Conservation (phyloP, 768 basidiomycete genomes). For the Boletus huronensis region DNA sequence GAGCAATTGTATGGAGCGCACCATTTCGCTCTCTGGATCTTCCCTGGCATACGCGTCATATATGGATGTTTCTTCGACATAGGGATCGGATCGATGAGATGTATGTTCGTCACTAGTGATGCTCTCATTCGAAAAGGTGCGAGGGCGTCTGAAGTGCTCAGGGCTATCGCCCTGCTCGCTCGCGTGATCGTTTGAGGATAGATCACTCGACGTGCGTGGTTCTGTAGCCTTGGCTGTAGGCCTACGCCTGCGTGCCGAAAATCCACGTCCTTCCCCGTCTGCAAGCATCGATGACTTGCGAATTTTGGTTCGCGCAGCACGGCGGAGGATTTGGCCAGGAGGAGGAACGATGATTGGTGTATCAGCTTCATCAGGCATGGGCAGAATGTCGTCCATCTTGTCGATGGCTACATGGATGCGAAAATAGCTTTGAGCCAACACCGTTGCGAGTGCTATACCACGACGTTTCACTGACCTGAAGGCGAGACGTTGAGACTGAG, state of each 20-base stretch:
- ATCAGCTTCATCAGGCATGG: conserved; percentile 77
- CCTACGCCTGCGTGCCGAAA: conserved; percentile 40
- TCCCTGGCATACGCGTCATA: conserved; percentile 76
- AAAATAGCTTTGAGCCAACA: conserved; percentile 21
- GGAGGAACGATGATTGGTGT: conserved; percentile 83
- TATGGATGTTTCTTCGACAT: conserved; percentile 77
- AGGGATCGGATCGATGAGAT: conserved; percentile 60
- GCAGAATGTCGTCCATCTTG: conserved; percentile 63
- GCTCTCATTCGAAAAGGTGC: conserved; percentile 37
- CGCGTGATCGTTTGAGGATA: conserved; percentile 49
- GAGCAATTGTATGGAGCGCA: conserved; percentile 19
- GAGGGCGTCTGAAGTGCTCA: conserved; percentile 34
- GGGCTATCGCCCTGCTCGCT: conserved; percentile 63
- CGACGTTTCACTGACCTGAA: conserved; percentile 57
- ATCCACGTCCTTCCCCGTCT: conserved; percentile 82
- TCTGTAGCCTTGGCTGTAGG: conserved; percentile 33
- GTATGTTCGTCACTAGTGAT: conserved; percentile 39
- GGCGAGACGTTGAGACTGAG: conserved; percentile 84
- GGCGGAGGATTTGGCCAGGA: conserved; percentile 85
- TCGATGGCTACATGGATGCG: conserved; percentile 50
- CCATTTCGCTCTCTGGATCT: conserved; percentile 45
- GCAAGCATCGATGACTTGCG: conserved; percentile 76
- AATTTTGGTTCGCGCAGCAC: conserved; percentile 93
- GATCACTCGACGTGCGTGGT: conserved; percentile 63
- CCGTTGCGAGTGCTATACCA: conserved; percentile 2